phyloP scores from a whole-genome alignment of 225 moss, liverwort and hornwort genomes.

The Takakia lepidozioides region DNA sequence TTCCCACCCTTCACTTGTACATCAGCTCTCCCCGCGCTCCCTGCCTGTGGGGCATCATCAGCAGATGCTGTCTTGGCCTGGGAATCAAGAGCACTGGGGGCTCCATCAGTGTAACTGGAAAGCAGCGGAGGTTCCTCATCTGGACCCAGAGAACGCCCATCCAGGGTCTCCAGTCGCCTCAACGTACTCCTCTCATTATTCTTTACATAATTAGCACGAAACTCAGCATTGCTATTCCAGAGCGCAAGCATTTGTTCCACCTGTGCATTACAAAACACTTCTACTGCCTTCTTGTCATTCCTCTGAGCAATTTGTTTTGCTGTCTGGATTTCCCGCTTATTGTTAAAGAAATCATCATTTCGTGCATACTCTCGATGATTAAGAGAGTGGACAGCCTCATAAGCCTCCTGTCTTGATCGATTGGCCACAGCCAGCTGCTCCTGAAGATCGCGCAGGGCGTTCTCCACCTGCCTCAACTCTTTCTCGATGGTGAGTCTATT shows the following conservation, averaged over 20 bases:
- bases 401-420: slow-evolving; percentile 55
- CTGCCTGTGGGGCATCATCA: slow-evolving; percentile 10
- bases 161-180: slow-evolving; percentile 49
- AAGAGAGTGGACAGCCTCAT: slow-evolving; percentile 24
- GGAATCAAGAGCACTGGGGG: background rate
- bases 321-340: slow-evolving; percentile 38
- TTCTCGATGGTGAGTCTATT: slow-evolving; percentile 12
- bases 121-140: slow-evolving; percentile 51
- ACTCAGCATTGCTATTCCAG: slow-evolving; percentile 55
- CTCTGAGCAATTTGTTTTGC: slow-evolving; percentile 34
- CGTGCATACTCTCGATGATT: slow-evolving; percentile 26
- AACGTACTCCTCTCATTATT: slow-evolving; percentile 72
- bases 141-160: slow-evolving; percentile 67
- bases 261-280: slow-evolving; percentile 56
- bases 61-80: slow-evolving; percentile 7
- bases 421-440: slow-evolving; percentile 35
- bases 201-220: slow-evolving; percentile 52
- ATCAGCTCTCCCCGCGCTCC: slow-evolving; percentile 3
- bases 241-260: slow-evolving; percentile 51
- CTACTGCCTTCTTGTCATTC: slow-evolving; percentile 51
- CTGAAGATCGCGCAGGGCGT: slow-evolving; percentile 22
- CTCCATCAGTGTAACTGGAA: slow-evolving; percentile 7
- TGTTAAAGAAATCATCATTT: slow-evolving; percentile 39
- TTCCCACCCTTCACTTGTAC: background rate
- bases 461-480: slow-evolving; percentile 34